Evolutionary conservation across 441 rosid genomes (phyloP).

Genomic region (Croton setiger): DNA sequence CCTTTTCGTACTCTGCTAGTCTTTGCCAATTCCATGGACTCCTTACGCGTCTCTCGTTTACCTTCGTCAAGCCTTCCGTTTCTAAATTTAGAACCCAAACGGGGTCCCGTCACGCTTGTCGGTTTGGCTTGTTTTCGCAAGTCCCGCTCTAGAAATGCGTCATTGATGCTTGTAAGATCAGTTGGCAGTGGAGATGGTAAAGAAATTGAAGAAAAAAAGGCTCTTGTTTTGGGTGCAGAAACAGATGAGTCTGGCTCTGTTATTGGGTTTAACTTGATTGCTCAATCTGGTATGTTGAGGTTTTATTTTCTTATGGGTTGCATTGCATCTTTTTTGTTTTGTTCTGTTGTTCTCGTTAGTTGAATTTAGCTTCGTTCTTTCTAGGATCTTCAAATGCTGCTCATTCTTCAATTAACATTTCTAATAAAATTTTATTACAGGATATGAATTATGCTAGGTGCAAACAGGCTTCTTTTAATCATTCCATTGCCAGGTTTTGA

Average conservation of each 20-base stretch:
- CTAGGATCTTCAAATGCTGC: no score
- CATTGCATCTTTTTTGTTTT: neutral
- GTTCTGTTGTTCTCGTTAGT: neutral
- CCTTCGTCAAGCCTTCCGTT: slow-evolving; percentile 20
- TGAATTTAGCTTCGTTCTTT: neutral
- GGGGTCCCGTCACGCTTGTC: slow-evolving; percentile 24
- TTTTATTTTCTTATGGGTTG: slow-evolving; percentile 1
- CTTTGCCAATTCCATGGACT: slow-evolving; percentile 33
- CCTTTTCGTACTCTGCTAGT: slow-evolving; percentile 7
- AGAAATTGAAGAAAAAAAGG: slow-evolving; percentile 17
- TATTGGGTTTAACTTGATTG: slow-evolving; percentile 54
- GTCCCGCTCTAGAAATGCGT: slow-evolving; percentile 22
- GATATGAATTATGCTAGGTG: no score
- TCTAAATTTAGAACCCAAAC: neutral
- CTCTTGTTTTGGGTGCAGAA: slow-evolving; percentile 38
- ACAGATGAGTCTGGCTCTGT: slow-evolving; percentile 62
- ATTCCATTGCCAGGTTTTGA: neutral
- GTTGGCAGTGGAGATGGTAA: slow-evolving; percentile 3
- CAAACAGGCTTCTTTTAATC: neutral
- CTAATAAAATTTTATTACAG: no score
- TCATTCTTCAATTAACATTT: no score
- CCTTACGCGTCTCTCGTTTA: slow-evolving; percentile 31
- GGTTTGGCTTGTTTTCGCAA: slow-evolving; percentile 28
- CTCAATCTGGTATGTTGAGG: slow-evolving; percentile 42
- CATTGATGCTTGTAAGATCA: slow-evolving; percentile 33